phyloP scores from a whole-genome alignment of 1,284 basidiomycete species.

The Melampsora abietis-canadensis region DNA sequence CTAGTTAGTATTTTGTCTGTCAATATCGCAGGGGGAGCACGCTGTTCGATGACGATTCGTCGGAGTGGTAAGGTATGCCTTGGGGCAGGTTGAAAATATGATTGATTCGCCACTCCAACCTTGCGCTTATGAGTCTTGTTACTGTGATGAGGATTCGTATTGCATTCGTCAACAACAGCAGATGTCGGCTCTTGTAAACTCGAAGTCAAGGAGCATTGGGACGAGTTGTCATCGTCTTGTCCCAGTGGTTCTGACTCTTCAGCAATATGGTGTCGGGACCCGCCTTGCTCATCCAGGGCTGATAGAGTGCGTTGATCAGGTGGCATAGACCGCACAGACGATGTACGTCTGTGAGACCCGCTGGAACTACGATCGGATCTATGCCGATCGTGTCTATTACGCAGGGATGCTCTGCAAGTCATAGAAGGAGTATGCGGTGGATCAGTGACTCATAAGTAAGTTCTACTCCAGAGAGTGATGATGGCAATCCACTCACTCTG shows the following conservation, averaged over 20 bases:
- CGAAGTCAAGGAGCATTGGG: conserved; percentile 45
- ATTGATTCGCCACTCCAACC: conserved; percentile 79
- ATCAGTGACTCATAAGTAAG: background rate
- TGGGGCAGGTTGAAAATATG: conserved; percentile 86
- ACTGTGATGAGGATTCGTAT: conserved; percentile 33
- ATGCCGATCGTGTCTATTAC: conserved; percentile 66
- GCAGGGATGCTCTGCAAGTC: background rate
- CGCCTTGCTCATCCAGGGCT: conserved; percentile 45
- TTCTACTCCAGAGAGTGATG: background rate
- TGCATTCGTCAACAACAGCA: conserved; percentile 53
- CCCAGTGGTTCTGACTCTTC: background rate
- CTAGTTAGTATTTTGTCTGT: conserved; percentile 54
- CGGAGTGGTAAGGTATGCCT: conserved; percentile 66
- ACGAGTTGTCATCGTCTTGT: conserved; percentile 4
- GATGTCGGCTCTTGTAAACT: conserved; percentile 47
- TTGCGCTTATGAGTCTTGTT: conserved; percentile 37
- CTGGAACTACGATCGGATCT: conserved; percentile 67
- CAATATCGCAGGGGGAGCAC: conserved; percentile 54
- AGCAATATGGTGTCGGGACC: conserved; percentile 10
- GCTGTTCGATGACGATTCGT: conserved; percentile 77
- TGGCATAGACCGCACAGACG: conserved; percentile 62
- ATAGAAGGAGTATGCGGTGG: background rate
- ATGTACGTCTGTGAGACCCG: conserved; percentile 11
- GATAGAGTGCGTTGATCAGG: conserved; percentile 51
- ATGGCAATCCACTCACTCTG: conserved; percentile 18